phyloP scores from a whole-genome alignment of 768 basidiomycete species.

The Ramaria rubella region DNA sequence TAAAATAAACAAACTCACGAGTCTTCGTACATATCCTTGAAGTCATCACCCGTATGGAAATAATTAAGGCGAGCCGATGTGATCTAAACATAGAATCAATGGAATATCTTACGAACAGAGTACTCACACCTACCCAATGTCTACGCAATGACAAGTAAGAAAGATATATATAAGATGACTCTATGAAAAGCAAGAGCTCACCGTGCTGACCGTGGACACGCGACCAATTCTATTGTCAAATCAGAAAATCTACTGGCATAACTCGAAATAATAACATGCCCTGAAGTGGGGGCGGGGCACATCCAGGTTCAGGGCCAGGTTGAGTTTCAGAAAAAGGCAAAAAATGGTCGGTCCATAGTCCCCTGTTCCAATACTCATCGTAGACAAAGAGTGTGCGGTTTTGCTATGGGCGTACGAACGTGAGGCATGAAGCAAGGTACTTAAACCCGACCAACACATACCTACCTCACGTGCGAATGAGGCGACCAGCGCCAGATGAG shows the following conservation, averaged over 20 bases:
- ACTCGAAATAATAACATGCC: slow-evolving; percentile 31
- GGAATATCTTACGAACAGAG: neutral
- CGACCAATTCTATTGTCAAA: slow-evolving; percentile 48
- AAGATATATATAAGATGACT: slow-evolving; percentile 10
- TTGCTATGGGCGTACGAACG: slow-evolving; percentile 30
- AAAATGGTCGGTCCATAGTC: slow-evolving; percentile 69
- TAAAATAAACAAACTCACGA: slow-evolving; percentile 37
- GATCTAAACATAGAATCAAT: neutral
- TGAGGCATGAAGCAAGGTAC: neutral
- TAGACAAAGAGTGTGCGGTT: slow-evolving; percentile 63
- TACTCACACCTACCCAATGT: slow-evolving; percentile 48
- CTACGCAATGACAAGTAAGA: slow-evolving; percentile 28
- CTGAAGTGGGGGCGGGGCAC: slow-evolving; percentile 53
- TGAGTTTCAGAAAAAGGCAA: slow-evolving; percentile 43
- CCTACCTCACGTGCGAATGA: slow-evolving; percentile 59
- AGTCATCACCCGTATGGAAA: slow-evolving; percentile 54
- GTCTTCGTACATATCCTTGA: slow-evolving; percentile 53
- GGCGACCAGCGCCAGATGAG: slow-evolving; percentile 59
- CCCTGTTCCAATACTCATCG: slow-evolving; percentile 68
- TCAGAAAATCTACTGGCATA: neutral
- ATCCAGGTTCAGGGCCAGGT: slow-evolving; percentile 60
- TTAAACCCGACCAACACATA: no score
- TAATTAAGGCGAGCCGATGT: slow-evolving; percentile 54
- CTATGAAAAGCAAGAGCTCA: slow-evolving; percentile 24
- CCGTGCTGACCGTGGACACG: slow-evolving; percentile 67